phyloP scores from a whole-genome alignment of 2,329 filamentous ascomycete genomes.

The Aspergillus persii region DNA sequence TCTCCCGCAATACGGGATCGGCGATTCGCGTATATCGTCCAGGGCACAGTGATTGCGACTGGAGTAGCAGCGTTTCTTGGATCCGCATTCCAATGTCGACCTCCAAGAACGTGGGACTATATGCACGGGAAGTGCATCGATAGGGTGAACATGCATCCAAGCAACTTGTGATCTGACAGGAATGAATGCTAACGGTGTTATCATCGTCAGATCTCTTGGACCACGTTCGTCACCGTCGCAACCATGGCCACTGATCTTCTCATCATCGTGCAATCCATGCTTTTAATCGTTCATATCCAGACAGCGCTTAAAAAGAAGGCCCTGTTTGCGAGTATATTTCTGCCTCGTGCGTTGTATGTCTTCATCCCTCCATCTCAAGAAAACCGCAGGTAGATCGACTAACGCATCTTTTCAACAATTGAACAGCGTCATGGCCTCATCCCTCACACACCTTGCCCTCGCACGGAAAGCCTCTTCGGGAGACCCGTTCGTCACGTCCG shows the following conservation, averaged over 20 bases:
- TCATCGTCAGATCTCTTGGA: slow-evolving; percentile 12
- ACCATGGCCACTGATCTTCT: slow-evolving; percentile 22
- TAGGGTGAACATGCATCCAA: slow-evolving; percentile 3
- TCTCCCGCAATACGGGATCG: slow-evolving; percentile 19
- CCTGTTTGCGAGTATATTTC: slow-evolving; percentile 22
- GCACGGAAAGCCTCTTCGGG: slow-evolving; percentile 1
- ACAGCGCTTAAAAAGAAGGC: slow-evolving; percentile 16
- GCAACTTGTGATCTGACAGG: background rate
- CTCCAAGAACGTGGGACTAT: slow-evolving; percentile 20
- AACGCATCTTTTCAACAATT: background rate
- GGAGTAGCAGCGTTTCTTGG: slow-evolving; percentile 17
- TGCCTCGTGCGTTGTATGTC: slow-evolving; percentile 19
- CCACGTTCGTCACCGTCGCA: slow-evolving; percentile 14
- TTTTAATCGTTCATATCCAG: slow-evolving; percentile 21
- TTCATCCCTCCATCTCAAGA: background rate
- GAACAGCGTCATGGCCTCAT: slow-evolving; percentile 15
- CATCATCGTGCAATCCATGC: slow-evolving; percentile 21
- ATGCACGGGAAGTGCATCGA: slow-evolving; percentile 17
- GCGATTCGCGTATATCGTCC: slow-evolving; percentile 12
- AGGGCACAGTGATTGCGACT: slow-evolving; percentile 11
- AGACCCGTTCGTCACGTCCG: slow-evolving; percentile 17
- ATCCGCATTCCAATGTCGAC: slow-evolving; percentile 18
- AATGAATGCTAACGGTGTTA: background rate
- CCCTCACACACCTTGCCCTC: slow-evolving; percentile 12
- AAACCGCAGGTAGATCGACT: background rate